Base-by-base conservation (phyloP, 2,329 filamentous ascomycete species). In the Apiospora arundinis region DNA sequence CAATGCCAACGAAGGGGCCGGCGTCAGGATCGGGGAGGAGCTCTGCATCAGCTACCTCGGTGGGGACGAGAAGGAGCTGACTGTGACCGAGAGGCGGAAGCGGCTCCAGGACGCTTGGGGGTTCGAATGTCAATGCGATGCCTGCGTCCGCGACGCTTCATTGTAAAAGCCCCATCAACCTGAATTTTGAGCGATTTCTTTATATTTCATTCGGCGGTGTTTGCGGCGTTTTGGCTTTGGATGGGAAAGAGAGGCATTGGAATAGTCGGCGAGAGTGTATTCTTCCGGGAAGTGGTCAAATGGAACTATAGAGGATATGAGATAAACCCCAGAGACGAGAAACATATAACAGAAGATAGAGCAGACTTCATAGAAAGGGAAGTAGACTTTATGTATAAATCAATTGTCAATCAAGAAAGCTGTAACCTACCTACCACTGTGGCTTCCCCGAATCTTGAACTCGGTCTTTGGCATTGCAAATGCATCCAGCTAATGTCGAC, bases 21-120 rank as follows among this genome's bases (percentile, higher is more conserved):
- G 46, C 2, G 67, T 56, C 5, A 1, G n/a, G 2, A 1, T 25
- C n/a, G 67, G 67, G 2, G 67, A 69, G 45, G 67, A 69, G 67
- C 46, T 69, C n/a, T 69, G 67, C 67, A 69, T 69, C n/a, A 69
- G 67, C 67, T 69, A 69, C 32, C 67, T 69, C 28, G 67, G 67
- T 28, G 65, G 67, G 32, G 67, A 69, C 11, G 67, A 69, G 46
- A 56, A 42, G 46, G 67, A 69, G 21, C 14, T 69, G 11, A 25
- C 11, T 14, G 67, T 69, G 21, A 32, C 32, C 28, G 67, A 69
- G 32, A 49, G 67, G 45, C 45, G 67, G 46, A 56, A 44, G 9
- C 45, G 67, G n/a, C 67, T 69, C 5, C 46, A 40, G 1, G 67
- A 69, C 32, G 45, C 67, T 1, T 69, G 67, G 67, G 67, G 46